Conservation (phyloP, 495 filamentous ascomycete genomes). For the Neurospora sp. region DNA sequence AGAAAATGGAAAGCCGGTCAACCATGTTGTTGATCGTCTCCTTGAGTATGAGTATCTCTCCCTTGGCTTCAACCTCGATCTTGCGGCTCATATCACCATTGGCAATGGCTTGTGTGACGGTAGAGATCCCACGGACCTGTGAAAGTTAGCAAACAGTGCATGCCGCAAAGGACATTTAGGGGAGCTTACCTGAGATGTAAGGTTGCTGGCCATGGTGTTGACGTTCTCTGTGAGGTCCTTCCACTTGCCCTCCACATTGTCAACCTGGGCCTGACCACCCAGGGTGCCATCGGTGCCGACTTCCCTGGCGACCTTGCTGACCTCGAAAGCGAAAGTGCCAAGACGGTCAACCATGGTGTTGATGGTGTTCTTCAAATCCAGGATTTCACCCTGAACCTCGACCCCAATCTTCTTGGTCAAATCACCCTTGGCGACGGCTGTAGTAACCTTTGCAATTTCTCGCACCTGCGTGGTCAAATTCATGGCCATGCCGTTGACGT, state of each 20-base stretch:
- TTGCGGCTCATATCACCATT: constrained; percentile 88
- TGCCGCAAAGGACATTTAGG: background rate
- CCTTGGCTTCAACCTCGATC: constrained; percentile 91
- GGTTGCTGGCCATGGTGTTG: constrained; percentile 90
- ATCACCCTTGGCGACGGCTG: constrained; percentile 90
- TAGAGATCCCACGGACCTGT: constrained; percentile 82
- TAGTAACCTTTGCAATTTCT: constrained; percentile 97
- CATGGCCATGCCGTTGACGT: constrained; percentile 98
- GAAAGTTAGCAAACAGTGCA: constrained; percentile 6
- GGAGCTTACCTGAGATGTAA: constrained; percentile 61
- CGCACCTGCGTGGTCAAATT: constrained; percentile 97
- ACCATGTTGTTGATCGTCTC: constrained; percentile 99
- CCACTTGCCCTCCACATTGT: constrained; percentile 98
- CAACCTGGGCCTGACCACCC: constrained; percentile 90
- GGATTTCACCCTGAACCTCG: constrained; percentile 91
- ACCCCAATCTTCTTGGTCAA: constrained; percentile 93
- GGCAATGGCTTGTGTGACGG: constrained; percentile 95
- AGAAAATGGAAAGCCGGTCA: constrained; percentile 88
- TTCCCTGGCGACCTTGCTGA: constrained; percentile 96
- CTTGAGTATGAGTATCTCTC: constrained; percentile 87
- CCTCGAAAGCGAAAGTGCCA: constrained; percentile 94
- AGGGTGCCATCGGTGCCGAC: constrained; percentile 96
- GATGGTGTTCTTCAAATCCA: constrained; percentile 93
- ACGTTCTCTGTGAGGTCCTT: constrained; percentile 96
- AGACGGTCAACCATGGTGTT: constrained; percentile 99